Percentiles rank a stretch among this genome's conserved stretches.
phyloP scores from a whole-genome alignment of 1,284 basidiomycete genomes.

The Ceratobasidium sp. region DNA sequence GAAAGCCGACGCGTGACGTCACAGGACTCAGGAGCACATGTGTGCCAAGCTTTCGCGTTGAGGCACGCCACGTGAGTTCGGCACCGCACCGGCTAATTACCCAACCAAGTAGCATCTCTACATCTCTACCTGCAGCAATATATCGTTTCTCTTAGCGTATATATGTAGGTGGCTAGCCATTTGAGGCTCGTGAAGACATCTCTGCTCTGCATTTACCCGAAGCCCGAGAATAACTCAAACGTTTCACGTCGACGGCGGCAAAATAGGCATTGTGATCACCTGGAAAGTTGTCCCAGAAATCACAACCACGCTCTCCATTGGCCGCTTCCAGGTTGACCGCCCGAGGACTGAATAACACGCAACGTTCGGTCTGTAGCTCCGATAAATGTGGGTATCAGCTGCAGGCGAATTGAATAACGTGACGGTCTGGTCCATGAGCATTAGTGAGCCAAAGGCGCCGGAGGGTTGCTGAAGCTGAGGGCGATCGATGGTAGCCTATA shows the following conservation, averaged over 20 bases:
- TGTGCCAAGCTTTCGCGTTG: too few species aligned
- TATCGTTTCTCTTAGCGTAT: too few species aligned
- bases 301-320: neutral
- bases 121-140: too few species aligned
- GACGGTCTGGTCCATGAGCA: conserved; percentile 32
- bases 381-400: conserved; percentile 17
- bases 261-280: conserved; percentile 39
- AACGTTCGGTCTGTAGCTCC: conserved; percentile 34
- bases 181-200: too few species aligned
- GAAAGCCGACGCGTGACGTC: too few species aligned
- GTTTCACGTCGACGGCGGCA: conserved; percentile 15
- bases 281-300: conserved; percentile 32
- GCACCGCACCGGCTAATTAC: too few species aligned
- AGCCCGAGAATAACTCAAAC: too few species aligned
- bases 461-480: conserved; percentile 17
- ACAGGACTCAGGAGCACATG: too few species aligned
- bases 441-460: conserved; percentile 35
- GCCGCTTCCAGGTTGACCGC: neutral
- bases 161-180: too few species aligned
- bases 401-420: conserved; percentile 25
- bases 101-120: too few species aligned
- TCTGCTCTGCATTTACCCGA: too few species aligned
- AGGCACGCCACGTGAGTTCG: too few species aligned
- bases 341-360: conserved; percentile 25
- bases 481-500: conserved; percentile 23